phyloP scores from a whole-genome alignment of 495 filamentous ascomycete species.

The Hypoxylon subgilvum region DNA sequence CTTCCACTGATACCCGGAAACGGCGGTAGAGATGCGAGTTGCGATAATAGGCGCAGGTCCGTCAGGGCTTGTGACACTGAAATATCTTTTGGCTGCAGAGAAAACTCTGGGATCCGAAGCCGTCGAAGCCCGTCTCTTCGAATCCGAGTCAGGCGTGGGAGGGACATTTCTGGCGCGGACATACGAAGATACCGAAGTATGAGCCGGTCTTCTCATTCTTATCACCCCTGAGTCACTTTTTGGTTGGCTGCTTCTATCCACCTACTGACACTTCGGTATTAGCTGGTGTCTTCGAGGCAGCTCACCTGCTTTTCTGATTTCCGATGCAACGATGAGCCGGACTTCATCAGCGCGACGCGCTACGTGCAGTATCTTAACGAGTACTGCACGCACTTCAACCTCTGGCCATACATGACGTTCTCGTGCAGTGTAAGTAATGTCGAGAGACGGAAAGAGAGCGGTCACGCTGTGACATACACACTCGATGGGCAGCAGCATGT shows the following conservation, averaged over 20 bases:
- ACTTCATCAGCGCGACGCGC: slow-evolving; percentile 39
- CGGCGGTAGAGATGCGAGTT: slow-evolving; percentile 37
- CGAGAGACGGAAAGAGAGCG: slow-evolving; percentile 16
- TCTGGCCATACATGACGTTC: slow-evolving; percentile 49
- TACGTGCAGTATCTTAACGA: slow-evolving; percentile 45
- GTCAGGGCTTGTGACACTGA: slow-evolving; percentile 54
- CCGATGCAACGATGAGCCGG: slow-evolving; percentile 33
- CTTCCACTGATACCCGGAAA: slow-evolving; percentile 20
- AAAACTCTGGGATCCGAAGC: slow-evolving; percentile 34
- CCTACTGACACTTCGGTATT: slow-evolving; percentile 1
- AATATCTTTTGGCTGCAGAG: slow-evolving; percentile 49
- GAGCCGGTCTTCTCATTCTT: neutral
- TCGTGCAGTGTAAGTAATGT: slow-evolving; percentile 34
- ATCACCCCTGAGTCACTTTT: neutral
- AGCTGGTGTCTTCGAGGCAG: slow-evolving; percentile 46
- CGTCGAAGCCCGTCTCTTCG: slow-evolving; percentile 47
- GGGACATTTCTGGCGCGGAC: slow-evolving; percentile 43
- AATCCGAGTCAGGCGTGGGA: slow-evolving; percentile 35
- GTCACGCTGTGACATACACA: slow-evolving; percentile 33
- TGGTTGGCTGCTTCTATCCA: neutral
- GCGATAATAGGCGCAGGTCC: slow-evolving; percentile 55
- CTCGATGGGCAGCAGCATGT: slow-evolving; percentile 12
- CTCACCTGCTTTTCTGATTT: slow-evolving; percentile 47
- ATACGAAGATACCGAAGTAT: slow-evolving; percentile 48
- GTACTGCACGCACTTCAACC: slow-evolving; percentile 48